These are phyloP conservation scores for Mycena galopus DNA, from an alignment of 768 basidiomycete species.

Conservation along the genomic window DNA sequence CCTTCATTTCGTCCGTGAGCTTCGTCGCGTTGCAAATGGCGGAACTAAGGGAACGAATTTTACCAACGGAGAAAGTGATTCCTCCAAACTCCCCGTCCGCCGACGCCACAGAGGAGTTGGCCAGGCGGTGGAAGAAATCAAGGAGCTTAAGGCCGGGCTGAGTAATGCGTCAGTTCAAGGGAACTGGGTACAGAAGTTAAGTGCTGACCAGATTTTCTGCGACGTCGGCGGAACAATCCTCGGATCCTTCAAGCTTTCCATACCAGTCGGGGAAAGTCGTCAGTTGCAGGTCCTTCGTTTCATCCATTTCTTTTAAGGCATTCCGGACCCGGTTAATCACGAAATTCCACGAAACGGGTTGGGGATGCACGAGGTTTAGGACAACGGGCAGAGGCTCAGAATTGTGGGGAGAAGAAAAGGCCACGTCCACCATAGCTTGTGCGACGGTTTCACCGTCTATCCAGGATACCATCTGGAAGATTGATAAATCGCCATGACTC, in stretches of 20 bases:
- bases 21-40: not conserved
- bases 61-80: conserved; percentile 41
- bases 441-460: conserved; percentile 47
- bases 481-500: not conserved
- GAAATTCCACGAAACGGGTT: conserved; percentile 47
- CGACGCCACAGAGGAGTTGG: not conserved
- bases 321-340: conserved; percentile 31
- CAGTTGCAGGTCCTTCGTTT: conserved; percentile 6
- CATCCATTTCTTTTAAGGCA: conserved; percentile 24
- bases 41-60: conserved; percentile 43
- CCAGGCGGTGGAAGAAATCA: conserved; percentile 46
- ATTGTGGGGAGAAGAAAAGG: conserved; percentile 33
- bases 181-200: too few species aligned
- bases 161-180: not conserved
- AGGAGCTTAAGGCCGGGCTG: conserved; percentile 54
- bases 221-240: not conserved
- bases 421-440: conserved; percentile 47
- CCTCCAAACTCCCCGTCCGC: not conserved
- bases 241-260: conserved; percentile 26
- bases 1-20: not conserved
- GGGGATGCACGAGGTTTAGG: conserved; percentile 46
- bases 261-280: conserved; percentile 43
- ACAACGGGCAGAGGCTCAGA: not conserved
- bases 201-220: conserved; percentile 30
- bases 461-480: conserved; percentile 51